Evolutionary conservation across 179 eudicot species (phyloP), one percentile per base, ranked within the genome.

Genomic region (Gypsophila paniculata): DNA sequence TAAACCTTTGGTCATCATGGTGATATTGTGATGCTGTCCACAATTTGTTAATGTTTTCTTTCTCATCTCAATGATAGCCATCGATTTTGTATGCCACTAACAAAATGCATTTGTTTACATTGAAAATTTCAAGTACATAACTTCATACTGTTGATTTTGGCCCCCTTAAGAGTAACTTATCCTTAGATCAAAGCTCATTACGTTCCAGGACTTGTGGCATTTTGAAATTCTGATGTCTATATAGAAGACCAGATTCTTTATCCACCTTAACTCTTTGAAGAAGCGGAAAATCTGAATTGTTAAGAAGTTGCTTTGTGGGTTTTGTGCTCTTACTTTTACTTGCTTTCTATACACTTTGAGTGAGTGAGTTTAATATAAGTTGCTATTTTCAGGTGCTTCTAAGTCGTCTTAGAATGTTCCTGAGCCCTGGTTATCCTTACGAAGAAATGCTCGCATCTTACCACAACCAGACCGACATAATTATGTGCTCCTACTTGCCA

Each of bases 371-470:
- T 49, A 23, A 55, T 52, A 29, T 13, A 19, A 51, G 29, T 65
- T 39, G 46, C 51, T 46, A 18, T 36, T 73, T 78, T 39, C 65
- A 94, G 99, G 89, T 94, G 77, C 93, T 94, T 72, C 85, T 94
- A 53, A 94, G 83, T 74, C 96, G 99, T 51, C 48, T 91, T 79
- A 83, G 96, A 75, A 71, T 94, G 81, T 94, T 91, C 81, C 70
- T 94, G 77, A 87, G 93, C 79, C 99, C 99, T 65, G 97, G 97
- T 5, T 94, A 88, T 84, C 99, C 99, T 42, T 94, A 94, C 62
- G 97, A 91, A 78, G 97, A 94, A 53, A 90, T 89, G 17, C 79
- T 94, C 67, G 77, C 78, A 51, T 85, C 97, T 12, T 94, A 79
- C 75, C 99, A 94, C 84, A 89, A 91, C 73, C 97, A 94, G 83